Evolutionary conservation across 768 basidiomycete genomes (phyloP), one percentile per base, ranked within the genome.

Genomic region (Cystoderma amianthinum): DNA sequence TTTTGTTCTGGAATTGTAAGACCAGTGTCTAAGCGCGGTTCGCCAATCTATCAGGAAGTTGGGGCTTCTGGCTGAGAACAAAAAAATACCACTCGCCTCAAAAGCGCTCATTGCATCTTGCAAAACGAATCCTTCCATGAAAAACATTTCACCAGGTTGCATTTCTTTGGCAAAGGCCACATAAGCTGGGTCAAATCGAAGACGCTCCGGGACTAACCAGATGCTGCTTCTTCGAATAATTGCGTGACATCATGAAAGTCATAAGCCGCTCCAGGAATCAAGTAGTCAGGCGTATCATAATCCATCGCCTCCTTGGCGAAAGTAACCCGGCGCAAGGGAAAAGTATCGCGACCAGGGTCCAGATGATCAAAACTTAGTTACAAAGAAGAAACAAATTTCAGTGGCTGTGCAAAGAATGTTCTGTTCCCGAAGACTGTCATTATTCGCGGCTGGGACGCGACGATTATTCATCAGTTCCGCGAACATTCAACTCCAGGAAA

Each of bases 31-130:
- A 94, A 78, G 9, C 88, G 79, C 17, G 89, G 84, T 59, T 95
- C 90, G 16, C 91, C 86, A 38, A 94, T 89, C 92, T 94, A 60
- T 30, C 45, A 34, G 36, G 47, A 46, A 48, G 38, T 50, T 47
- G 28, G 41, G 36, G 32, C 43, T 43, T 20, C 38, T 23, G 22
- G 15, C 21, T 39, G 38, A 25, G 37, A 18, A 45, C 21, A 38
- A 41, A 47, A 24, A 12, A 32, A 24, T 10, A 16, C 10, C 19
- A 39, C 43, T 32, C 55, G 86, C 89, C 76, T 93, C 86, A 41
- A 96, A 80, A 11, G 90, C 87, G 50, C 85, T 86, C 92, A 97
- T 95, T n/a, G 90, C 82, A 46, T 97, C 93, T 46, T 82, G 74
- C 36, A 95, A 67, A 13, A 78, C 75, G 49, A 90, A 84, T 21